Evolutionary conservation across 371 early-diverging fungal species (phyloP).

Genomic region (Syncephalastrum monosporum): DNA sequence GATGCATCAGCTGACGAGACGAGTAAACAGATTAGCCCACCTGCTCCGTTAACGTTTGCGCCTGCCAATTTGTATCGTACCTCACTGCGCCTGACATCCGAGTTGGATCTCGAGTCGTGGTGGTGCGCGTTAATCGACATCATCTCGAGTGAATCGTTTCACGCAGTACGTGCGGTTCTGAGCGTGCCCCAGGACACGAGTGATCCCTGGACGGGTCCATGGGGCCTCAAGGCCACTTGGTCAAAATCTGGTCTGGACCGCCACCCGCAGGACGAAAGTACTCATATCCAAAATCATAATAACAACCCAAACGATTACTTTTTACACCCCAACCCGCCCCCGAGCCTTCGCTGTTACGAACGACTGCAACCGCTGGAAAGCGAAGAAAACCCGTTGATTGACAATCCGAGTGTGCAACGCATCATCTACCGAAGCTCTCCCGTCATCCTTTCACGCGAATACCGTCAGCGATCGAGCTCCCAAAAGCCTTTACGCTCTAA

Average conservation of each 20-base stretch:
- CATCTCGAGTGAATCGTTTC: slow-evolving; percentile 38
- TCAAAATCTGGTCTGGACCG: slow-evolving; percentile 21
- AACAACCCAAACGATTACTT: slow-evolving; percentile 24
- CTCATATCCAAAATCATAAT: neutral
- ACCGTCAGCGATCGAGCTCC: slow-evolving; percentile 30
- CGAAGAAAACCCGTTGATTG: slow-evolving; percentile 54
- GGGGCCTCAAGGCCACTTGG: slow-evolving; percentile 52
- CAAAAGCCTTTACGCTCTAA: slow-evolving; percentile 14
- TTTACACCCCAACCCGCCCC: slow-evolving; percentile 24
- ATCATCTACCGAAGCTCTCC: slow-evolving; percentile 51
- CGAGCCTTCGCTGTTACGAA: slow-evolving; percentile 44
- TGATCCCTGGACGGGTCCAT: slow-evolving; percentile 47
- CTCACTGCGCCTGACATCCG: slow-evolving; percentile 38
- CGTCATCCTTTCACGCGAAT: slow-evolving; percentile 59
- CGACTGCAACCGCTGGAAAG: slow-evolving; percentile 56
- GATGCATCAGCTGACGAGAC: slow-evolving; percentile 3
- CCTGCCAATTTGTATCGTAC: slow-evolving; percentile 51
- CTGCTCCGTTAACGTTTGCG: slow-evolving; percentile 33
- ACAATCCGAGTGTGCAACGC: slow-evolving; percentile 49
- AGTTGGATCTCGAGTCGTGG: slow-evolving; percentile 46
- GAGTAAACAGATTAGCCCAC: slow-evolving; percentile 16
- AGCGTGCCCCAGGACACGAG: slow-evolving; percentile 49
- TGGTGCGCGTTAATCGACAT: slow-evolving; percentile 43
- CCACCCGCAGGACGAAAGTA: slow-evolving; percentile 8
- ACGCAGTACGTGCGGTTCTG: slow-evolving; percentile 40